Evolutionary conservation across 441 rosid genomes (phyloP), one percentile per base, ranked within the genome.

Genomic region (Adansonia rubrostipa): DNA sequence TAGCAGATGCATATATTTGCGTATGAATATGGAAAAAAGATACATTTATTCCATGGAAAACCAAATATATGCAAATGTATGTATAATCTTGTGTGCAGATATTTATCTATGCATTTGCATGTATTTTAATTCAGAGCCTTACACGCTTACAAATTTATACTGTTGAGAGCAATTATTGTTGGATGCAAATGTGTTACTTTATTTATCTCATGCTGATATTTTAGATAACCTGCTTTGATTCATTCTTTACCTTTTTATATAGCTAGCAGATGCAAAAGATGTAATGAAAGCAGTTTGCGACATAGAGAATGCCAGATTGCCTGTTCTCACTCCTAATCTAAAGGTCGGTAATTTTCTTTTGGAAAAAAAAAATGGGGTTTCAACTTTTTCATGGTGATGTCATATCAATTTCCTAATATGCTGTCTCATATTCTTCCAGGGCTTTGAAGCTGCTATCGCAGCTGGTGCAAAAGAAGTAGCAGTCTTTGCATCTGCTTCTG

Each of bases 401-500:
- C 64, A 74, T 14, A 19, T 42, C 33, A 77, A 83, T 81, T 73
- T 64, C 84, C 81, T 78, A 60, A 82, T 88, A 51, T 67, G 33
- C 17, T 63, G 10, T 69, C 53, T 67, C 73, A 67, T 78, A 66
- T 81, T 87, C 60, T 85, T 84, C 80, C 80, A 96, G 99, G 98
- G 98, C 67, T 96, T 94, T 90, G 92, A 93, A 87, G 99, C 98
- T 73, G 98, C 98, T 70, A 76, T 94, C 78, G 96, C 98, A 76
- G 97, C 98, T 42, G 97, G 99, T 81, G 97, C 98, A 65, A 94
- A 92, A 88, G 98, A 94, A 91, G 89, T 94, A 78, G 98, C 96
- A 72, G 81, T 96, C 70, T 96, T 96, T 90, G 99, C 98, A 83
- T 91, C 99, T 15, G 99, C 99, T 88, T 96, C 98, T 0, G 99